Conservation (phyloP, 805 yeast genomes). For the Spathaspora sp. region DNA sequence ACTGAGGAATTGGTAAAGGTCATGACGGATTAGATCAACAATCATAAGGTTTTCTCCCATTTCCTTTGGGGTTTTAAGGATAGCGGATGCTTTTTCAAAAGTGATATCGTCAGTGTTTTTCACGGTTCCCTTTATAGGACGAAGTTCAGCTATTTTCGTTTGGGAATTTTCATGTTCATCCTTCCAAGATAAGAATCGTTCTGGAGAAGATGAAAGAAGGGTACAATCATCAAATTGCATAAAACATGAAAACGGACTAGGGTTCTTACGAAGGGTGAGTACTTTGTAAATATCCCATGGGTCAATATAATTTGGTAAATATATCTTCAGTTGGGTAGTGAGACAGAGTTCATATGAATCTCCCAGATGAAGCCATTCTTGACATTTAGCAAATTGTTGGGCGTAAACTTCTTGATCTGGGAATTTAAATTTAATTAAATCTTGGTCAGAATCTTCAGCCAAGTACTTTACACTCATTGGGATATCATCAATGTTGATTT, state of each 20-base stretch:
- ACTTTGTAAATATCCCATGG: slow-evolving; percentile 83
- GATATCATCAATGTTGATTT: slow-evolving; percentile 16
- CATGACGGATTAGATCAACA: slow-evolving; percentile 93
- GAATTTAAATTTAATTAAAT: slow-evolving; percentile 31
- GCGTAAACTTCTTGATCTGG: slow-evolving; percentile 58
- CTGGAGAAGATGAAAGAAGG: slow-evolving; percentile 89
- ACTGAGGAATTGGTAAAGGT: slow-evolving; percentile 63
- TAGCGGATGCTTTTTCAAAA: slow-evolving; percentile 53
- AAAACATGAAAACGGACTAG: slow-evolving; percentile 89
- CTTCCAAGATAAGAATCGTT: slow-evolving; percentile 82
- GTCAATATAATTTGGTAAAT: slow-evolving; percentile 43
- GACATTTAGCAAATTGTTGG: slow-evolving; percentile 58
- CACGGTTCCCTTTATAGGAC: slow-evolving; percentile 97
- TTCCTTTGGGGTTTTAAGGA: slow-evolving; percentile 83
- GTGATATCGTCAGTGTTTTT: slow-evolving; percentile 56
- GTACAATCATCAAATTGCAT: slow-evolving; percentile 63
- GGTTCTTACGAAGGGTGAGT: slow-evolving; percentile 62
- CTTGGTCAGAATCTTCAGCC: slow-evolving; percentile 15
- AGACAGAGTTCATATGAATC: slow-evolving; percentile 93
- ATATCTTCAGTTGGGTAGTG: slow-evolving; percentile 67
- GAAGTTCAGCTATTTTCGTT: slow-evolving; percentile 55
- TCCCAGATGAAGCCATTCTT: slow-evolving; percentile 65
- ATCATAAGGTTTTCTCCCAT: slow-evolving; percentile 96
- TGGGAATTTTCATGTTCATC: slow-evolving; percentile 24
- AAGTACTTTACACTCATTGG: slow-evolving; percentile 19